Base-by-base conservation (phyloP, 2,329 filamentous ascomycete species). In the Metarhizium brunneum region DNA sequence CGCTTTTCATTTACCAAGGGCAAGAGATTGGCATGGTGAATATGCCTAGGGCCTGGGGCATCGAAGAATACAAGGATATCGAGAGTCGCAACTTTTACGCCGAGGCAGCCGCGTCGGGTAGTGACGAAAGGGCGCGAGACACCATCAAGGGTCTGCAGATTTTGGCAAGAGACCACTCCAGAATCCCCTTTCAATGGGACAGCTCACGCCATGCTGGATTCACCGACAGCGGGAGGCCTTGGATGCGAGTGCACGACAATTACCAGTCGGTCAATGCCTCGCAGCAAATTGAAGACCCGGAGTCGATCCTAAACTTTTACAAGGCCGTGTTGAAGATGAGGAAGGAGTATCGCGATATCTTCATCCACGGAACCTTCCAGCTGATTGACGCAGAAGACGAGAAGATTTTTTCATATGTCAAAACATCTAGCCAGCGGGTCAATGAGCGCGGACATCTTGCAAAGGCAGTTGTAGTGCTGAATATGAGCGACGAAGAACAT, bases 141-240 rank as follows among this genome's bases (percentile, higher is more conserved):
- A 83, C 78, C 0, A 77, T 80, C 65, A 65, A 73, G 1, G 75
- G 79, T 0, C 68, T 88, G 6, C 77, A 80, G 29, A 76, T 78
- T 53, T 75, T 87, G 45, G 84, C 77, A 0, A 73, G 84, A 10
- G 85, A 88, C 59, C 81, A 88, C 63, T 74, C 83, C 1, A 73
- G 86, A 1, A 78, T 84, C 2, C 86, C 86, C 0, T 81, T 89
- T 65, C 84, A 86, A 53, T 89, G 86, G 86, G 76, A 79, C 53
- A 73, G 68, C 1, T 71, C 73, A 0, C 69, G 76, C 0, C 77
- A 86, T 58, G 82, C 81, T 0, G 86, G 86, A 0, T 89, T 89
- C 66, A 79, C 82, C 0, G 61, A 63, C 16, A 59, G 55, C 0
- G 64, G 64, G 0, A 76, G 74, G 59, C 83, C 86, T 0, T 88